Percentiles rank a stretch among this genome's conserved stretches.
These are phyloP conservation scores for Pestalotiopsis sp. DNA, from an alignment of 2,329 filamentous ascomycete genomes.

Conservation along the genomic window DNA sequence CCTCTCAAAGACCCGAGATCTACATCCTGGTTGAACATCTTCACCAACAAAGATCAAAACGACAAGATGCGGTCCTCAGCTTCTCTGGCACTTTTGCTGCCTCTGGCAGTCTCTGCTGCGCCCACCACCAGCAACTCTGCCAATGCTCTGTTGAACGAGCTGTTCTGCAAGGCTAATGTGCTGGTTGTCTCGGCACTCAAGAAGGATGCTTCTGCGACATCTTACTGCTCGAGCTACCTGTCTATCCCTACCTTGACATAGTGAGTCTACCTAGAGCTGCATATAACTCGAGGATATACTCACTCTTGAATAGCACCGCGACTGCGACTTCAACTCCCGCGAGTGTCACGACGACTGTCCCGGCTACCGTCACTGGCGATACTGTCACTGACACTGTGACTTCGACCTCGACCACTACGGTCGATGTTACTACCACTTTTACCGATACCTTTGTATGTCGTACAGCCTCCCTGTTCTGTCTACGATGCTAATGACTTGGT, in stretches of 20 bases:
- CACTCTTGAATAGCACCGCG: neutral
- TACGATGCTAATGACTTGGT: no score
- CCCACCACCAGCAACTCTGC: slow-evolving; percentile 2
- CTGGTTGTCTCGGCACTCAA: slow-evolving; percentile 12
- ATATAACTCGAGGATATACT: neutral
- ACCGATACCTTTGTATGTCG: neutral
- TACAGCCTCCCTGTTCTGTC: no score
- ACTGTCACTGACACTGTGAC: slow-evolving; percentile 1
- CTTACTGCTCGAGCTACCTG: slow-evolving; percentile 15
- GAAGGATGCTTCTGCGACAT: slow-evolving; percentile 9
- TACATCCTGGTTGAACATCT: neutral
- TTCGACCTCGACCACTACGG: neutral
- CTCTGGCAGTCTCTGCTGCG: slow-evolving; percentile 2
- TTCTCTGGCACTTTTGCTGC: slow-evolving; percentile 2
- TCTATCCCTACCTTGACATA: slow-evolving; percentile 1
- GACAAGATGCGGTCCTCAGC: slow-evolving; percentile 1
- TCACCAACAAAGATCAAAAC: neutral
- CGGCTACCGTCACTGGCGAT: slow-evolving; percentile 10
- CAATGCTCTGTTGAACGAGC: slow-evolving; percentile 3
- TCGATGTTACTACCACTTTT: neutral
- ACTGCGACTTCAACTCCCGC: slow-evolving; percentile 5
- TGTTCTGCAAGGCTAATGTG: slow-evolving; percentile 14
- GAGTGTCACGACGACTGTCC: slow-evolving; percentile 10
- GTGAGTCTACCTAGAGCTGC: neutral
- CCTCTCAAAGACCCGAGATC: no score